Conservation (phyloP, 768 basidiomycete species). For the Lenzites betulinus region DNA sequence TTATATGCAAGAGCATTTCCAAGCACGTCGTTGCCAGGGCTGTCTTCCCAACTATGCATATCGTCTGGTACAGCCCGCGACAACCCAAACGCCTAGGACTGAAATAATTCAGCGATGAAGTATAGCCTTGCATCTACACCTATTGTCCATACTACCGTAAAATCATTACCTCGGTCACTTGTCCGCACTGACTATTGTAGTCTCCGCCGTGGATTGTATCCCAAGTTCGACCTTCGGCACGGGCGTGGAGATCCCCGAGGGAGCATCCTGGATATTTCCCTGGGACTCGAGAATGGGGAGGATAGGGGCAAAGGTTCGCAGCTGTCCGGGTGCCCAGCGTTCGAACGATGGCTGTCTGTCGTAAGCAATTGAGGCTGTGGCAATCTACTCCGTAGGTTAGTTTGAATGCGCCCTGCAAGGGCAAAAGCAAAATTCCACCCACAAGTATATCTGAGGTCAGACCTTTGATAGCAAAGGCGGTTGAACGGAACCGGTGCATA, state of each 20-base stretch:
- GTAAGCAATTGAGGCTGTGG: constrained; percentile 69
- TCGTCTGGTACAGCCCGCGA: too few relatives aligned
- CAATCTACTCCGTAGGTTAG: constrained; percentile 45
- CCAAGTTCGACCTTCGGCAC: constrained; percentile 16
- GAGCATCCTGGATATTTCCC: not conserved
- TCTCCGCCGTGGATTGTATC: not conserved
- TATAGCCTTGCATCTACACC: too few relatives aligned
- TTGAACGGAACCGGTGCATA: constrained; percentile 82
- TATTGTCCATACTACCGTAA: too few relatives aligned
- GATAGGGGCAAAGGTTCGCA: constrained; percentile 26
- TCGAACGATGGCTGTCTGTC: constrained; percentile 50
- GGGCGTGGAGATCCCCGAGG: constrained; percentile 21
- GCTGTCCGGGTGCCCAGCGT: constrained; percentile 59
- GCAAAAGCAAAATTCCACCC: constrained; percentile 25
- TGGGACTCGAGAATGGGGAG: constrained; percentile 21
- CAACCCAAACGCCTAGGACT: too few relatives aligned
- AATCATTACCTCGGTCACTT: not conserved
- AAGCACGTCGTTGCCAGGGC: too few relatives aligned
- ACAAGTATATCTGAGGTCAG: constrained; percentile 84
- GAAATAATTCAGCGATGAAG: too few relatives aligned
- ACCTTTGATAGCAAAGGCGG: constrained; percentile 81
- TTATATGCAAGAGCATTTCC: too few relatives aligned
- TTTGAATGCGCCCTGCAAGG: not conserved
- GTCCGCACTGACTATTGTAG: not conserved
- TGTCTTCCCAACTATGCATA: too few relatives aligned